Base-by-base conservation (phyloP, 208 protist species). In the Leishmania tarentolae region DNA sequence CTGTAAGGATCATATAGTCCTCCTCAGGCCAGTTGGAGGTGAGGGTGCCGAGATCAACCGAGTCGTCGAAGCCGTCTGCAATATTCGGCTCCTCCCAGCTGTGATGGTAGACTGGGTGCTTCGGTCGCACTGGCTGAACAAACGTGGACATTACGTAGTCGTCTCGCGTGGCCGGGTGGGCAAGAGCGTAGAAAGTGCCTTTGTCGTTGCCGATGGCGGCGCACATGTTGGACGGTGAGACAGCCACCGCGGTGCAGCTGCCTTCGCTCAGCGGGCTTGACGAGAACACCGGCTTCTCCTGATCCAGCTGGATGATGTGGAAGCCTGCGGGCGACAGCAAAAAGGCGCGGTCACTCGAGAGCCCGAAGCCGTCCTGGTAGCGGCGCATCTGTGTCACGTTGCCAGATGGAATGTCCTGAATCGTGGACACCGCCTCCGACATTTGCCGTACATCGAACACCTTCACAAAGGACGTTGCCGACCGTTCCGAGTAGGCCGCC, bases 1-100 rank as follows among this genome's bases (percentile, higher is more conserved):
- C 92, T n/a, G 88, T 87, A 21, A 96, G 86, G 77, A 98, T 95
- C 93, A 98, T 98, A 83, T 98, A 98, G 78, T 98, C 81, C 31
- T 90, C 86, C 63, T 92, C 90, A 40, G 94, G 94, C 94, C 94
- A 98, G 86, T 85, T 92, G 17, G 94, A 98, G 46, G 92, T 91
- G 37, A 98, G 85, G 35, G 74, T 19, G 79, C 83, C 75, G 76
- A 77, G 61, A 72, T 89, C 87, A 61, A 50, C 40, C 21, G 87
- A 77, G 56, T 84, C 86, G 71, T 96, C 94, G 83, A 96, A 98
- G 82, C 90, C 92, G n/a, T 88, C 87, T 44, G 86, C 89, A 76
- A 91, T 90, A 78, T 90, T 92, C 40, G 85, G 86, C 83, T 94
- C 90, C 70, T 84, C 87, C 93, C 93, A 96, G 84, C 86, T 92